Base-by-base conservation (phyloP, 768 basidiomycete species). In the Lanmaoa pseudosensibilis region DNA sequence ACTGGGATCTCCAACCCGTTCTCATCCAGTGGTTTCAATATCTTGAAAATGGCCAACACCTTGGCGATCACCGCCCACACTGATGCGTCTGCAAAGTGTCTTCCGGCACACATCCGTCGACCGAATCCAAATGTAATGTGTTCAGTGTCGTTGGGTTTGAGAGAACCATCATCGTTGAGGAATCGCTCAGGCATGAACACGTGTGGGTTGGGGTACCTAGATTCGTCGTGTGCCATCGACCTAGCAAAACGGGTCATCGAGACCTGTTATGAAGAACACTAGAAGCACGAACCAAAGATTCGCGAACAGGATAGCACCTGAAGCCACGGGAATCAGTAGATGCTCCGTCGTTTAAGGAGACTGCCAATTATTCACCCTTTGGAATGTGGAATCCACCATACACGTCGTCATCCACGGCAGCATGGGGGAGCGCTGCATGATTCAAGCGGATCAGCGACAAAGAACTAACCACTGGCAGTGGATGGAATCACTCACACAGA, bases 331-430 rank as follows among this genome's bases (percentile, higher is more conserved):
- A n/a, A 9, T 58, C 2, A 46, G 4, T 27, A 34, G 1, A 21
- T 1, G 1, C 11, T 43, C 23, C 1, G 6, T 11, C 10, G 5
- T 8, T 15, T 13, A 0, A 38, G 11, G 13, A 37, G 11, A 15
- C 5, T 7, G 27, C 3, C 2, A 3, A 38, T 37, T 6, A 27
- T 27, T 51, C 5, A 60, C 60, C 60, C 54, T 76, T 75, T 10
- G 84, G 83, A 46, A 86, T 85, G 12, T 78, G 65, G 55, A 79
- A 79, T 16, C 76, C 74, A 34, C 66, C 58, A 56, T 79, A 80
- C n/a, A 72, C 56, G 43, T 79, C 79, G 32, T 78, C 75, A 34
- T 73, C 58, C 2, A 75, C 73, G 1, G 65, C 39, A 7, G 56
- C 41, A 54, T 70, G 74, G 0, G 72, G 66, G 16, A 73, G 19